Base-by-base conservation (phyloP, 345 rosid species). In the Crucihimalaya himalaica region DNA sequence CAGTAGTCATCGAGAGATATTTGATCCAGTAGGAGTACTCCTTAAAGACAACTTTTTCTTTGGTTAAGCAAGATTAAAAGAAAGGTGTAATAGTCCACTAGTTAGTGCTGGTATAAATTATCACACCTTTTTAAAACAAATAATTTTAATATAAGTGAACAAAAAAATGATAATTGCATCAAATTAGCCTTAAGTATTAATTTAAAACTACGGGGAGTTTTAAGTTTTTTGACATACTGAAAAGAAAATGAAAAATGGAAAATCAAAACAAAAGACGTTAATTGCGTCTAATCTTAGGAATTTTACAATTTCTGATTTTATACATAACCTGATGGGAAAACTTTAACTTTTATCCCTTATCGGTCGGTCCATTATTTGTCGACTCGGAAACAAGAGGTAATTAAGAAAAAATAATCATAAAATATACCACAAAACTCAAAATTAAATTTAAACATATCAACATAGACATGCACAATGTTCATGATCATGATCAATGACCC, bases 401-500 rank as follows among this genome's bases (percentile, higher is more conserved):
- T 3, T 20, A 12, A 40, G 65, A 71, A 71, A 71, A 71, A 58
- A 71, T 31, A 23, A 58, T 71, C 8, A 77, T 58, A 48, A 48
- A 57, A 50, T 58, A 64, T 50, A 71, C 55, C 67, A 77, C 72
- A 71, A 71, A 77, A 66, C 5, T 71, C 72, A 48, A 77, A 71
- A 64, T 51, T 25, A 65, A 50, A 77, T 51, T 60, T 46, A 65
- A 25, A 50, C 68, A 66, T 71, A 65, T 66, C 46, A 18, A 70
- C 60, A 76, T 54, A 39, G 43, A 37, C 19, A 60, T 60, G 31
- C 76, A 77, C 67, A 40, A 5, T 46, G 13, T 62, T 19, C 29
- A 55, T 73, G 16, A 67, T 51, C 54, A 57, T 70, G 37, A 57
- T 79, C 75, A 79, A 69, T 88, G 96, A 72, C 85, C 63, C 29